phyloP scores from a whole-genome alignment of 352 stramenopile genomes.

The Phytophthora nicotianae region DNA sequence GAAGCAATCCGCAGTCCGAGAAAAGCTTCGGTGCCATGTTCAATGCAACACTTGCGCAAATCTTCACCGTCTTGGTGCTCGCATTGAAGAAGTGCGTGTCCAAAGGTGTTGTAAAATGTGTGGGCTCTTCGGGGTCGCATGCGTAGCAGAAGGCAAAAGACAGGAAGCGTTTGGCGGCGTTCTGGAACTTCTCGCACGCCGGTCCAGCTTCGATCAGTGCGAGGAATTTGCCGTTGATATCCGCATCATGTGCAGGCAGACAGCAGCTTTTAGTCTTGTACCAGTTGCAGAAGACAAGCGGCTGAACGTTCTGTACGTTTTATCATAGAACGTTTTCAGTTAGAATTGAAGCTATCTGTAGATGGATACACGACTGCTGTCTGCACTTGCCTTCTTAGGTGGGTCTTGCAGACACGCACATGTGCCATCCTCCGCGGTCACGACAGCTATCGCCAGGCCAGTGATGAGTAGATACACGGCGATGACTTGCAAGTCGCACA shows the following conservation, averaged over 20 bases:
- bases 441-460: slow-evolving; percentile 1
- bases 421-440: slow-evolving; percentile 5
- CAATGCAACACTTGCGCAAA: slow-evolving; percentile 58
- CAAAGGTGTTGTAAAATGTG: slow-evolving; percentile 43
- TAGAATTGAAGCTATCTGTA: not conserved
- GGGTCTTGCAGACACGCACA: slow-evolving; percentile 37
- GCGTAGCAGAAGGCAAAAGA: slow-evolving; percentile 50
- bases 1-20: slow-evolving; percentile 62
- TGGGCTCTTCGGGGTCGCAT: slow-evolving; percentile 50
- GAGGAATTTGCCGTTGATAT: slow-evolving; percentile 65
- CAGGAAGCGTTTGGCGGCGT: slow-evolving; percentile 62
- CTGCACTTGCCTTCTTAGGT: slow-evolving; percentile 25
- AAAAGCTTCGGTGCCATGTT: slow-evolving; percentile 58
- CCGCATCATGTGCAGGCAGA: slow-evolving; percentile 64
- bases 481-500: slow-evolving; percentile 13
- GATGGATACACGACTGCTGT: not conserved
- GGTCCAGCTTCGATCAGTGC: slow-evolving; percentile 66
- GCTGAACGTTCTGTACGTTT: slow-evolving; percentile 55
- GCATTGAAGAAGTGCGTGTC: slow-evolving; percentile 67
- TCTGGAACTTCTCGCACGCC: slow-evolving; percentile 76
- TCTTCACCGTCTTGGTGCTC: slow-evolving; percentile 60
- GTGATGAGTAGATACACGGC: slow-evolving; percentile 9
- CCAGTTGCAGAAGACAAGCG: slow-evolving; percentile 81
- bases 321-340: slow-evolving; percentile 5
- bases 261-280: slow-evolving; percentile 69